A percentile compares a stretch with the other conserved stretches of the same genome.
Evolutionary conservation across 371 early-diverging fungal species (phyloP).

Genomic region (Paraphysoderma sedebokerense): DNA sequence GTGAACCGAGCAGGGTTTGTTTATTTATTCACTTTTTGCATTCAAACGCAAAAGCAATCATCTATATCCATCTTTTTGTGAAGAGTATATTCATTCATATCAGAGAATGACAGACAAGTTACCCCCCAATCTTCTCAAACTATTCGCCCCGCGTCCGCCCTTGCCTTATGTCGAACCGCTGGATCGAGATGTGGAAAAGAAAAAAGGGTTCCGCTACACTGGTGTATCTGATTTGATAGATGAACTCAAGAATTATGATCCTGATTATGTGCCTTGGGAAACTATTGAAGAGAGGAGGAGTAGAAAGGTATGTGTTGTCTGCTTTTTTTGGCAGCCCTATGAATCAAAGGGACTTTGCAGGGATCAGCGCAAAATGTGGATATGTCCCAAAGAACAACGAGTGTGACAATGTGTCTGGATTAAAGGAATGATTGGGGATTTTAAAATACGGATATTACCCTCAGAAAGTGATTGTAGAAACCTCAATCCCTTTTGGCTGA

Average conservation of each 20-base stretch:
- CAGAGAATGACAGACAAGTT: constrained; percentile 66
- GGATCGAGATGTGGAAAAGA: constrained; percentile 49
- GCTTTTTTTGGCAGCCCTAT: background rate
- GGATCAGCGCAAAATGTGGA: background rate
- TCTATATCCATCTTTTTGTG: too few relatives aligned
- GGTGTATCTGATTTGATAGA: constrained; percentile 51
- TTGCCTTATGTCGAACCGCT: constrained; percentile 48
- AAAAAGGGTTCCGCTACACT: constrained; percentile 33
- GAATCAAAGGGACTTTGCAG: background rate
- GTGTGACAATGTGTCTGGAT: too few relatives aligned
- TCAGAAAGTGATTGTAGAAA: too few relatives aligned
- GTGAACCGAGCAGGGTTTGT: too few relatives aligned
- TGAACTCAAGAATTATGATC: constrained; percentile 39
- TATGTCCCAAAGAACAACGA: too few relatives aligned
- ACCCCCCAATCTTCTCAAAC: constrained; percentile 65
- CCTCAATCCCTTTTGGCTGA: too few relatives aligned
- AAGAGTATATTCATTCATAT: too few relatives aligned
- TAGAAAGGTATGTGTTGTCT: constrained; percentile 33
- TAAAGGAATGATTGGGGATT: too few relatives aligned
- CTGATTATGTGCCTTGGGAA: constrained; percentile 54
- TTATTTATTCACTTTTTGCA: too few relatives aligned
- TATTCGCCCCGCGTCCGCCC: constrained; percentile 87
- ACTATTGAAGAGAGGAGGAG: constrained; percentile 45
- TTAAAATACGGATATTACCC: too few relatives aligned
- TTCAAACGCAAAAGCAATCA: too few relatives aligned